Percentiles rank a stretch among this genome's conserved stretches.
These are phyloP conservation scores for Diaporthe helianthi DNA, from an alignment of 2,329 filamentous ascomycete species.

Conservation along the genomic window DNA sequence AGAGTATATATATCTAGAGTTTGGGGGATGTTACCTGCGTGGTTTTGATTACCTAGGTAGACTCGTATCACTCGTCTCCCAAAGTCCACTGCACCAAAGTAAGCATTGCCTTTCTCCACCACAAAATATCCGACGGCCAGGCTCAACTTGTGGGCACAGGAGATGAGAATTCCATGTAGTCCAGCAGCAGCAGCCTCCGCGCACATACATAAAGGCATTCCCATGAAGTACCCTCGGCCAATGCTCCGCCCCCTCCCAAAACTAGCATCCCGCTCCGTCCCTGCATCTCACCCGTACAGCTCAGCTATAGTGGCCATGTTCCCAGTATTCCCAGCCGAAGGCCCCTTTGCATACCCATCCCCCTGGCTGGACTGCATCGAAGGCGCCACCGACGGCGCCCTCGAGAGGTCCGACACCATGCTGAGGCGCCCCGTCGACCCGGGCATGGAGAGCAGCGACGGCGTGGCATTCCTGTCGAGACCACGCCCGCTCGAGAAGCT, in stretches of 20 bases:
- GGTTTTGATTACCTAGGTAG: no score
- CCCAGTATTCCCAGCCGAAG: not conserved
- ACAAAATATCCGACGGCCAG: not conserved
- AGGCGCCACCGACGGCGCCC: not conserved
- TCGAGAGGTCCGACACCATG: slow-evolving; percentile 19
- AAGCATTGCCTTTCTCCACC: not conserved
- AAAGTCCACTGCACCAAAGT: not conserved
- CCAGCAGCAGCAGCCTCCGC: not conserved
- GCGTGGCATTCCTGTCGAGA: not conserved
- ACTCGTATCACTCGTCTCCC: not conserved
- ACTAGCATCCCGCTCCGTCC: not conserved
- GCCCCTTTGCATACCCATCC: not conserved
- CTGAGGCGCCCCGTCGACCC: not conserved
- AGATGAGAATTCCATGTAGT: no score
- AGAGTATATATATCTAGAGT: not conserved
- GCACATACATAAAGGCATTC: no score
- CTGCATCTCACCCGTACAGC: not conserved
- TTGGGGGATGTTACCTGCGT: not conserved
- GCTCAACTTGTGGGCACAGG: not conserved
- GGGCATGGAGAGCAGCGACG: slow-evolving; percentile 13
- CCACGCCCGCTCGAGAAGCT: not conserved
- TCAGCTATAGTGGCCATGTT: slow-evolving; percentile 17
- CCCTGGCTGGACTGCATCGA: not conserved
- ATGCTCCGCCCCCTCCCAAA: not conserved
- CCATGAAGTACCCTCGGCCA: not conserved